Base-by-base conservation (phyloP, 208 protist genomes). In the Leptomonas pyrrhocoris region DNA sequence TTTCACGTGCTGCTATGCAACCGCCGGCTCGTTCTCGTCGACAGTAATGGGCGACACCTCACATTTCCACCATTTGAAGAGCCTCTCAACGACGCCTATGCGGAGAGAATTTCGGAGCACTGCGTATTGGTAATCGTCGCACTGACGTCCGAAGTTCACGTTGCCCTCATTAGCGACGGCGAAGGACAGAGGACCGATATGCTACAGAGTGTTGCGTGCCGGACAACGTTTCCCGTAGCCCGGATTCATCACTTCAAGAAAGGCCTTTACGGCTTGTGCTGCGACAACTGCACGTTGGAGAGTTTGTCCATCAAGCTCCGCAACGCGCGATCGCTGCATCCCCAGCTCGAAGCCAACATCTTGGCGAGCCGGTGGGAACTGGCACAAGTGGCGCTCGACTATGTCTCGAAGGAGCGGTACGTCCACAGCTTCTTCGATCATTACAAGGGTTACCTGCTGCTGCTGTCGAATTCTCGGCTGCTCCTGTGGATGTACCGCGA, bases 61-160 rank as follows among this genome's bases (percentile, higher is more conserved):
- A 79, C 79, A 28, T 92, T 86, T 36, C 86, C 85, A 2, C 86
- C 89, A 5, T 92, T 88, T 53, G 68, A 80, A 30, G 70, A 61
- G 25, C 25, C 58, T 23, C 68, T 92, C 25, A 58, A 78, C 19
- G 86, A 94, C 36, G 85, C 80, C 5, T 85, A 87, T 57, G 80
- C 84, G 19, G 80, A 85, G 40, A 75, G 55, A 27, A 31, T 84
- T 5, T 68, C 63, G 21, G 67, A 69, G 40, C 50, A 67, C 28
- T 69, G 61, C n/a, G 68, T 76, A 7, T 42, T 92, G 42, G 68
- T 94, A 27, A 51, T 85, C 7, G 79, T 89, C 16, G 89, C 76
- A n/a, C 65, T 89, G 13, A 16, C 73, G n/a, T 80, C 61, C 30
- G 85, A 85, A 18, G 68, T 94, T 15, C 79, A 86, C 57, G 60